These are phyloP conservation scores for Apium graveolens DNA, from an alignment of 129 eudicot species.

Conservation along the genomic window DNA sequence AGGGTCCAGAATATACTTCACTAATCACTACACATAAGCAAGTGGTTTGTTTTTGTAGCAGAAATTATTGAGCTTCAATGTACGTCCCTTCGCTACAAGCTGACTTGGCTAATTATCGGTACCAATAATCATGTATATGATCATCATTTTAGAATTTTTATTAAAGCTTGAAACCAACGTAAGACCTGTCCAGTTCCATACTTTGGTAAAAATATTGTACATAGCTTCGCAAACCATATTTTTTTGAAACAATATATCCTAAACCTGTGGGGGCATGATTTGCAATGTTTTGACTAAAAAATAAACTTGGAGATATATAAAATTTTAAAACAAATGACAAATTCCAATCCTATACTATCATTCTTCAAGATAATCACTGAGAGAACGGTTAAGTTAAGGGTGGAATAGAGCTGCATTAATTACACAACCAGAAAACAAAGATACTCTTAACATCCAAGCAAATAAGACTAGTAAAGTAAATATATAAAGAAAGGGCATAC, in stretches of 20 bases:
- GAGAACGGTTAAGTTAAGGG: not conserved
- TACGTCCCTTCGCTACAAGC: not conserved
- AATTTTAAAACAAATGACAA: not conserved
- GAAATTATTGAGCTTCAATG: not conserved
- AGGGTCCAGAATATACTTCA: not conserved
- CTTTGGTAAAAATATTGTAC: not conserved
- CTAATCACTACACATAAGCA: not conserved
- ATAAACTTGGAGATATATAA: not conserved
- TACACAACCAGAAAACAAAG: not conserved
- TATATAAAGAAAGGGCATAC: constrained; percentile 26
- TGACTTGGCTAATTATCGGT: not conserved
- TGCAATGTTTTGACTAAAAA: not conserved
- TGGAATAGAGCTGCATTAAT: not conserved
- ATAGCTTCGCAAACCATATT: not conserved
- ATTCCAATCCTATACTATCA: not conserved
- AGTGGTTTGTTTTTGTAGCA: not conserved
- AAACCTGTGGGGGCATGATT: not conserved
- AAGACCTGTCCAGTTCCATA: not conserved
- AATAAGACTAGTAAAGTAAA: not conserved
- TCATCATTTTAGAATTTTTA: not conserved
- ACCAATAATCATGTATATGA: not conserved
- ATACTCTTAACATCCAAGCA: not conserved
- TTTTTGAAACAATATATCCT: not conserved
- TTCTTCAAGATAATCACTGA: not conserved
- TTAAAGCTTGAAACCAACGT: not conserved